Evolutionary conservation across 345 rosid genomes (phyloP), one percentile per base, ranked within the genome.

Genomic region (Sisymbrium irio): DNA sequence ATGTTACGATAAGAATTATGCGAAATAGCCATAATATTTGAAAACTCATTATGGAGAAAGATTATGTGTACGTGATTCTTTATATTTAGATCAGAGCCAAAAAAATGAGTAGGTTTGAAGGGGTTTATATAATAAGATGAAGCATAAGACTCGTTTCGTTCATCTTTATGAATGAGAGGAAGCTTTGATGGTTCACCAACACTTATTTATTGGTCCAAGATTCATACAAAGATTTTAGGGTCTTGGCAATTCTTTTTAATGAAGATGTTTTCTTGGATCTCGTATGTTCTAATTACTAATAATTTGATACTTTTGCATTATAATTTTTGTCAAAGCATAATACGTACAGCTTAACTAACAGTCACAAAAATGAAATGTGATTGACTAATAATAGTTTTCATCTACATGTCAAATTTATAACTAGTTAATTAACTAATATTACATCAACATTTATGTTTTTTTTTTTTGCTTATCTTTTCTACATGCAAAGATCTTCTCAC

Each of bases 171-270:
- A 60, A 74, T 46, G 58, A 60, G 33, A 56, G 47, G 33, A 66
- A 57, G 65, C 71, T 44, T 67, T 78, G 64, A 37, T 79, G 71
- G 82, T 75, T 79, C 75, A 79, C 75, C 82, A 55, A 75, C 82
- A 58, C 76, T 20, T 57, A 74, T 74, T 74, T 74, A 57, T 57
- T 63, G 7, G 42, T 50, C 67, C 0, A 63, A 47, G 11, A 39
- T 56, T 62, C 78, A 78, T 73, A 68, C 75, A 78, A 78, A 78
- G 78, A 73, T 57, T 56, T 69, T 45, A 73, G 61, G 14, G 47
- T 63, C 72, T 73, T 73, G 19, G 19, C 63, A 27, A 27, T 27
- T 76, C 45, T 18, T 62, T 25, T n/a, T 10, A 44, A 4, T 66
- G 11, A 20, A 68, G 6, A 19, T 41, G 14, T 11, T 17, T 56